Evolutionary conservation across 257 asterid genomes (phyloP), one percentile per base, ranked within the genome.

Genomic region (Handroanthus guayacan): DNA sequence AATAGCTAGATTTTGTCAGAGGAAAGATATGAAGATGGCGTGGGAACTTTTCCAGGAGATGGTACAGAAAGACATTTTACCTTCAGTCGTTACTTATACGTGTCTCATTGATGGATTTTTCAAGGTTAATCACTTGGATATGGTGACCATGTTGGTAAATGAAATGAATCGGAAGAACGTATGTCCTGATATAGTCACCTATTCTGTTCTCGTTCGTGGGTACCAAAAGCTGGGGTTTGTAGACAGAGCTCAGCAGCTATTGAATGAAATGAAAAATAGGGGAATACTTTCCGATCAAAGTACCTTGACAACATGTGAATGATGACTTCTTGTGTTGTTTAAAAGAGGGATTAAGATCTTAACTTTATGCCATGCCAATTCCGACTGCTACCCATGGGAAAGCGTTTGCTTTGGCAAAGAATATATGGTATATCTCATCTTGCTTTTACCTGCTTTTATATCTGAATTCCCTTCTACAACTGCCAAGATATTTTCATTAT

Each of bases 61-160:
- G 96, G 17, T 37, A 50, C 72, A 65, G 9, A 70, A 51, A 57
- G 83, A 71, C 34, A 77, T 69, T 63, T 64, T 60, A 31, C 93
- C 95, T 84, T 84, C 89, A 25, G 86, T 86, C n/a, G 84, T 83
- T 56, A 89, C 95, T 9, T 89, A 83, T 81, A 88, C 93, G 18
- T 86, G 96, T 75, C 74, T 90, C 62, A 85, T 90, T 81, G 86
- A 86, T 71, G 86, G 86, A 41, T 86, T 78, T 74, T 82, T 69
- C 75, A 83, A 82, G 79, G 55, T 78, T 37, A 67, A 74, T 65
- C 82, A 71, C 31, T 56, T 77, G 83, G 86, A 82, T 41, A 69
- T 55, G 50, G 93, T 78, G 45, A 16, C 5, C 52, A 25, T 4
- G 77, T 61, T 88, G 79, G 52, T 83, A 20, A 74, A 75, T 17